These are phyloP conservation scores for Talaromyces sp. DNA, from an alignment of 2,329 filamentous ascomycete species.

Conservation along the genomic window DNA sequence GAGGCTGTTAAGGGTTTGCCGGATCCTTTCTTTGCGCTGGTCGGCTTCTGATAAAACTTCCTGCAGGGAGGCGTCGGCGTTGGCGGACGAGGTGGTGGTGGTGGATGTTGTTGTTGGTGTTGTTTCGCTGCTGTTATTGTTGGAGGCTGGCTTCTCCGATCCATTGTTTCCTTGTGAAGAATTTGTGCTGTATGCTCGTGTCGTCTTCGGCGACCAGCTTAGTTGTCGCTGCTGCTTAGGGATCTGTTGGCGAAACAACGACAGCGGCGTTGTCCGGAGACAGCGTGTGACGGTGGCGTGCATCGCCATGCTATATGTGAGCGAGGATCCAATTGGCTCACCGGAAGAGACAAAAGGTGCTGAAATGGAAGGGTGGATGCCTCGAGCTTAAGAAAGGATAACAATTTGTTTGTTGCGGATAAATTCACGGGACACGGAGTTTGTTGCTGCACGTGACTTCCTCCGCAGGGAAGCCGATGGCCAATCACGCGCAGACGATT, in stretches of 20 bases:
- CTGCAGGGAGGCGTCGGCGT: neutral
- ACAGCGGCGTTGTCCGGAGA: neutral
- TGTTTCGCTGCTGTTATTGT: neutral
- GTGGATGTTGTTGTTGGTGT: neutral
- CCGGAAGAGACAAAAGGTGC: neutral
- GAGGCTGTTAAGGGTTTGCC: no score
- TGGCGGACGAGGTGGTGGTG: neutral
- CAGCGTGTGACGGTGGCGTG: neutral
- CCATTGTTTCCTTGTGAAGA: neutral
- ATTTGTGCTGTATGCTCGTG: neutral
- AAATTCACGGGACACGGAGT: neutral
- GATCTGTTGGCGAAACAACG: neutral
- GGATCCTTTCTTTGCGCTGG: neutral
- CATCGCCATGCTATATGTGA: neutral
- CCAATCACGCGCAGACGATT: neutral
- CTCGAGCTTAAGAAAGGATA: neutral
- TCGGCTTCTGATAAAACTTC: neutral
- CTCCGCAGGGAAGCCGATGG: neutral
- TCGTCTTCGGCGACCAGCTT: neutral
- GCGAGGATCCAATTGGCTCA: neutral
- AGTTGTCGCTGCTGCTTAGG: neutral
- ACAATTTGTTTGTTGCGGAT: neutral
- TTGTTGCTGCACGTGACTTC: neutral
- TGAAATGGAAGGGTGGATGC: neutral
- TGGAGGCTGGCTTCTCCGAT: neutral